phyloP scores from a whole-genome alignment of 2,329 filamentous ascomycete genomes.

The Fusarium siculi region DNA sequence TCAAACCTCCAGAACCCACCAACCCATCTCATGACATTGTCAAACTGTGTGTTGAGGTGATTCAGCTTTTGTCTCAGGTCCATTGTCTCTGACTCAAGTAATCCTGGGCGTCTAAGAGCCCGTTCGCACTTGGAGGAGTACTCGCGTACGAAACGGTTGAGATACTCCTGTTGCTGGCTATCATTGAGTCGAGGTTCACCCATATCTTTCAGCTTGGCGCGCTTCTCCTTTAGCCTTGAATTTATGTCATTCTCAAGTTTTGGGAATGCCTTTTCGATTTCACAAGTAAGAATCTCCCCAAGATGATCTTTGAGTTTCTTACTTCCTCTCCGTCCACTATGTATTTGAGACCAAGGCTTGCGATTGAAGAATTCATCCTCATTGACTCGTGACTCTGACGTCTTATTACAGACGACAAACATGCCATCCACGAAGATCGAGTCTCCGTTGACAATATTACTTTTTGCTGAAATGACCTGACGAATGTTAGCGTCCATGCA shows the following conservation, averaged over 20 bases:
- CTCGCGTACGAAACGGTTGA: background rate
- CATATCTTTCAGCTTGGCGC: background rate
- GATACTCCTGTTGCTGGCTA: background rate
- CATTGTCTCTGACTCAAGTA: background rate
- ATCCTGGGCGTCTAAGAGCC: background rate
- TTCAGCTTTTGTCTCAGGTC: background rate
- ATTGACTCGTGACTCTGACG: background rate
- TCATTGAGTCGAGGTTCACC: background rate
- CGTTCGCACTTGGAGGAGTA: background rate
- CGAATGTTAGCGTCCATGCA: background rate
- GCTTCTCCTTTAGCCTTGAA: background rate
- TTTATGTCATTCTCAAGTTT: background rate
- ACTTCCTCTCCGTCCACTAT: background rate
- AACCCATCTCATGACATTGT: background rate
- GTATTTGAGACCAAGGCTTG: background rate
- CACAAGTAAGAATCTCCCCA: background rate
- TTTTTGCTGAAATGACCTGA: background rate
- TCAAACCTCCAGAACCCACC: background rate
- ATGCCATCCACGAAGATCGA: background rate
- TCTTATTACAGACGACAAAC: background rate
- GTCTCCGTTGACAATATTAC: background rate
- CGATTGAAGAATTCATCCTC: background rate
- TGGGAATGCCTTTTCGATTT: background rate
- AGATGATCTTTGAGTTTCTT: background rate
- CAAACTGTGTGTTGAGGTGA: background rate